phyloP scores from a whole-genome alignment of 306 rosid genomes.

The Oxytropis ochrocephala region DNA sequence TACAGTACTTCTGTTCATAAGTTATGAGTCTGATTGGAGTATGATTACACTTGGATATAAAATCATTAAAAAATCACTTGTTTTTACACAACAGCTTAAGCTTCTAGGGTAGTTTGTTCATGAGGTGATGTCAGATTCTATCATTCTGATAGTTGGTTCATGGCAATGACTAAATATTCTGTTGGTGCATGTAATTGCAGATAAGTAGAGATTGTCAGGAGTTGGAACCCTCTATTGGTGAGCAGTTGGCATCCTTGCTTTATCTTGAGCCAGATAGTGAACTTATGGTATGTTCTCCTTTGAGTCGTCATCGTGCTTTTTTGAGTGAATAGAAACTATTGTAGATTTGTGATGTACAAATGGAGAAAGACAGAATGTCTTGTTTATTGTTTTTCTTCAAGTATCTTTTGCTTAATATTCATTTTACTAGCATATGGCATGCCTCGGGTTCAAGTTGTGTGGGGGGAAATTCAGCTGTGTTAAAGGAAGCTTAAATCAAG shows the following conservation, averaged over 20 bases:
- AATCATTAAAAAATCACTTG: not conserved
- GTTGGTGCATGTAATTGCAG: constrained; percentile 44
- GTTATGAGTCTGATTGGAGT: not conserved
- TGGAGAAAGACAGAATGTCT: not conserved
- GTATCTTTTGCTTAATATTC: not conserved
- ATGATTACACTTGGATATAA: not conserved
- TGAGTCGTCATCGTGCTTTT: not conserved
- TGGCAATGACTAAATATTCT: constrained; percentile 4
- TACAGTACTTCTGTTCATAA: not conserved
- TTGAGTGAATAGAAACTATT: not conserved
- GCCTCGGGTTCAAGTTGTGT: not conserved
- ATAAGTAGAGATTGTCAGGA: constrained; percentile 99
- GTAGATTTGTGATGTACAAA: not conserved
- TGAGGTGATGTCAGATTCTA: not conserved
- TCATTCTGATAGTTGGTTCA: not conserved
- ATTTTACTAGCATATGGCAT: not conserved
- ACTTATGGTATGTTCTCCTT: constrained; percentile 72
- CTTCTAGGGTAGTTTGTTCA: not conserved
- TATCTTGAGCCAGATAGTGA: constrained; percentile 98
- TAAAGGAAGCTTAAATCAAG: not conserved
- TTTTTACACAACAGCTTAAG: not conserved
- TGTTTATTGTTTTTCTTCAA: not conserved
- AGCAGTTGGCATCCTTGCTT: constrained; percentile 94
- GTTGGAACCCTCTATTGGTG: constrained; percentile 86
- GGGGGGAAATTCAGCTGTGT: not conserved